phyloP scores from a whole-genome alignment of 2,329 filamentous ascomycete species.

The Colletotrichum euphorbiae region DNA sequence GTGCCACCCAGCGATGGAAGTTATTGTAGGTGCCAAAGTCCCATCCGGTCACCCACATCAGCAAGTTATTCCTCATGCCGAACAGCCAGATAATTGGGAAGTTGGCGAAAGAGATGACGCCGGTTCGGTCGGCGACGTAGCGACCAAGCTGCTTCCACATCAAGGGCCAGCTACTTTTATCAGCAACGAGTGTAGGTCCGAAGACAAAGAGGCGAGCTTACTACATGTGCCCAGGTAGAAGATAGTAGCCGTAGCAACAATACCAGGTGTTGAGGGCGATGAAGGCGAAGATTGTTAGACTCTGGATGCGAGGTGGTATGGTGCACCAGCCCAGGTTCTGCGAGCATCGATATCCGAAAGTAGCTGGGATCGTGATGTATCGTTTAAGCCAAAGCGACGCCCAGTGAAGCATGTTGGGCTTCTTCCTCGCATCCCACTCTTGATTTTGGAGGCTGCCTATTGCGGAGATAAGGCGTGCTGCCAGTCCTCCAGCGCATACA shows the following conservation, averaged over 20 bases:
- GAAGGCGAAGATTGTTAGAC: conserved; percentile 53
- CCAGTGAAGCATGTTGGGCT: conserved; percentile 9
- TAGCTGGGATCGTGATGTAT: conserved; percentile 53
- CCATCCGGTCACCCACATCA: conserved; percentile 77
- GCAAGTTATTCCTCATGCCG: conserved; percentile 73
- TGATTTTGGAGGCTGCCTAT: conserved; percentile 29
- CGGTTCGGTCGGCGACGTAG: conserved; percentile 72
- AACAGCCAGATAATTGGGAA: conserved; percentile 75
- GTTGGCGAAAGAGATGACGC: conserved; percentile 72
- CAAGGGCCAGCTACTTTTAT: conserved; percentile 48
- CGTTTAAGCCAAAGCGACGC: conserved; percentile 48
- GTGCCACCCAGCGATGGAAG: conserved; percentile 75
- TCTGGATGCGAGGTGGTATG: conserved; percentile 57
- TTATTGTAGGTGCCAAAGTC: conserved; percentile 74
- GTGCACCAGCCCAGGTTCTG: conserved; percentile 59
- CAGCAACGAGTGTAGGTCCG: background rate
- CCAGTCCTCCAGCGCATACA: conserved; percentile 52
- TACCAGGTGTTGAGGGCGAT: conserved; percentile 53
- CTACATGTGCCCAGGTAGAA: conserved; percentile 55
- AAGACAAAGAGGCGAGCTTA: conserved; percentile 43
- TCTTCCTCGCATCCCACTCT: conserved; percentile 30
- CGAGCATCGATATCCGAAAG: conserved; percentile 56
- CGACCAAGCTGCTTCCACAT: conserved; percentile 55
- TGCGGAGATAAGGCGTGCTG: conserved; percentile 45
- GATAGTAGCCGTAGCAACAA: conserved; percentile 51